Evolutionary conservation across 371 early-diverging fungal species (phyloP).

Genomic region (Lichtheimia corymbifera): DNA sequence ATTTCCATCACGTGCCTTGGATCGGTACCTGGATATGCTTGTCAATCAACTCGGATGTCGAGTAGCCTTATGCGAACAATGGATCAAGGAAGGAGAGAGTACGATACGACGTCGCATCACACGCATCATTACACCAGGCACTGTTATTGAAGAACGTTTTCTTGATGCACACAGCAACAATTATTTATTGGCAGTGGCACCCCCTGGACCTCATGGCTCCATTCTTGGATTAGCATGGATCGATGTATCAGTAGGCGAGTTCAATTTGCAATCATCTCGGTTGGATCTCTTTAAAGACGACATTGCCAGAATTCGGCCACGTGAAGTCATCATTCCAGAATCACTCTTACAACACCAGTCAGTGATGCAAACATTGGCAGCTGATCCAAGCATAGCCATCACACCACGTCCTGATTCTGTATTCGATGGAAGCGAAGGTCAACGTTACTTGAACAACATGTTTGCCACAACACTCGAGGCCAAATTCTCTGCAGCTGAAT

Average conservation of each 20-base stretch:
- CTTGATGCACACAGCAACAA: slow-evolving; percentile 64
- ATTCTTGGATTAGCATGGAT: slow-evolving; percentile 84
- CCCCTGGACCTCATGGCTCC: slow-evolving; percentile 7
- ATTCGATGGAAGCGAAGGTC: slow-evolving; percentile 4
- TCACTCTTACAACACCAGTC: slow-evolving; percentile 14
- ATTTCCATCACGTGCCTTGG: slow-evolving; percentile 71
- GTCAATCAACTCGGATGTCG: slow-evolving; percentile 67
- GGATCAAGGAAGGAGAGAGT: slow-evolving; percentile 41
- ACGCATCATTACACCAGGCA: slow-evolving; percentile 88
- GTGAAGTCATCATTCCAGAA: slow-evolving; percentile 73
- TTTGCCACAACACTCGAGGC: not conserved
- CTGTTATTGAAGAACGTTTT: slow-evolving; percentile 76
- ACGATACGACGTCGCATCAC: slow-evolving; percentile 69
- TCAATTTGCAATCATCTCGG: slow-evolving; percentile 63
- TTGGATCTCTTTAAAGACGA: slow-evolving; percentile 60
- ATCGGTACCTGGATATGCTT: slow-evolving; percentile 78
- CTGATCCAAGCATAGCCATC: not conserved
- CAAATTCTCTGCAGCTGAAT: slow-evolving; percentile 39
- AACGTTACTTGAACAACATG: not conserved
- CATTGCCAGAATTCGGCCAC: slow-evolving; percentile 81
- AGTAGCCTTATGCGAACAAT: slow-evolving; percentile 90
- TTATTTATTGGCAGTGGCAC: slow-evolving; percentile 63
- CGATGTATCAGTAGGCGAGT: slow-evolving; percentile 92
- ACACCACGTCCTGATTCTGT: slow-evolving; percentile 1
- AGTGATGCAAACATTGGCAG: not conserved